phyloP scores from a whole-genome alignment of 352 stramenopile species.

The Globisporangium yorkense region DNA sequence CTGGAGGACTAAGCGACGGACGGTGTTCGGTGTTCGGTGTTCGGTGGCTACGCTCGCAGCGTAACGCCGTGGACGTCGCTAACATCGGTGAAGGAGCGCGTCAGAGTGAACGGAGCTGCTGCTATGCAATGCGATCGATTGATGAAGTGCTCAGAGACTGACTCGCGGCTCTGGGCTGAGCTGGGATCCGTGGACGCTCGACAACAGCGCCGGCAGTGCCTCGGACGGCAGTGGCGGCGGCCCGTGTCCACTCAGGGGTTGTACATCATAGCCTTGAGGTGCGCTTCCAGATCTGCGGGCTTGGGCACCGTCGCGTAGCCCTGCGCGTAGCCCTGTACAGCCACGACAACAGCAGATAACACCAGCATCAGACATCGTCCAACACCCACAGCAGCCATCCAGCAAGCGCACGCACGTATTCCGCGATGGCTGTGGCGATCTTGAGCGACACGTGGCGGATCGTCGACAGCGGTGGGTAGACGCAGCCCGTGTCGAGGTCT shows the following conservation, averaged over 20 bases:
- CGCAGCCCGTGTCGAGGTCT: slow-evolving; percentile 89
- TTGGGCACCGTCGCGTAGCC: slow-evolving; percentile 49
- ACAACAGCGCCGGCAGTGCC: no score
- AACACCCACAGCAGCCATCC: no score
- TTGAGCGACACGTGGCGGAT: slow-evolving; percentile 93
- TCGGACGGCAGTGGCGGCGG: neutral
- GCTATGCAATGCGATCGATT: no score
- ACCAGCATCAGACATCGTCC: neutral
- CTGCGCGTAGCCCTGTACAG: slow-evolving; percentile 41
- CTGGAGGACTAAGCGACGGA: slow-evolving; percentile 18
- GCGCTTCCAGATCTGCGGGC: slow-evolving; percentile 44
- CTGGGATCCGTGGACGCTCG: no score
- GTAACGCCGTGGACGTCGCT: no score
- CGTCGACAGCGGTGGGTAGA: slow-evolving; percentile 90
- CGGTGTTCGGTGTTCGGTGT: no score
- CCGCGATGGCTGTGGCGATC: slow-evolving; percentile 89
- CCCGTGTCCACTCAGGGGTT: slow-evolving; percentile 39
- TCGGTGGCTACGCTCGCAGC: no score
- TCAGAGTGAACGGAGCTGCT: no score
- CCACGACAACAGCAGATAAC: neutral
- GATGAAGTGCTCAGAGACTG: no score
- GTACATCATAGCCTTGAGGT: slow-evolving; percentile 63
- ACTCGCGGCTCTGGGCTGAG: no score
- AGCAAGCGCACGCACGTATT: slow-evolving; percentile 20
- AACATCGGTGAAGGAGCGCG: no score